Evolutionary conservation across 1,139 yeast species (phyloP).

Genomic region (Kazachstania sp.): DNA sequence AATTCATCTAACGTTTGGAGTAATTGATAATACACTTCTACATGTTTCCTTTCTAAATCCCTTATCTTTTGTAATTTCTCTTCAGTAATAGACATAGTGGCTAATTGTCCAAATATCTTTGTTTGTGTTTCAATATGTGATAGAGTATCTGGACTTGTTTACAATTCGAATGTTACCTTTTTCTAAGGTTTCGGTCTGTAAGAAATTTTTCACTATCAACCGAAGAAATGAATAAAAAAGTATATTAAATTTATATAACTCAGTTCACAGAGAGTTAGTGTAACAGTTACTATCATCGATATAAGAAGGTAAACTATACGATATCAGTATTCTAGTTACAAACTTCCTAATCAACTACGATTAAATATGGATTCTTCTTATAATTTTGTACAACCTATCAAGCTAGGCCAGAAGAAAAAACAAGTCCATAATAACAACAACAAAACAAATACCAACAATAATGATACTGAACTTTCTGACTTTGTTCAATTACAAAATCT

Average conservation of each 20-base stretch:
- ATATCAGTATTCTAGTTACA: not conserved
- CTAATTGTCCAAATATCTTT: too few species aligned
- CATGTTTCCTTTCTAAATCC: constrained; percentile 23
- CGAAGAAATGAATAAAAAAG: not conserved
- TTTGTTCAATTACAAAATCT: not conserved
- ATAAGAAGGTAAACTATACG: too few species aligned
- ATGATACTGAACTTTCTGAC: not conserved
- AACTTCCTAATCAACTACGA: too few species aligned
- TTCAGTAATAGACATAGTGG: not conserved
- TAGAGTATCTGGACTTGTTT: too few species aligned
- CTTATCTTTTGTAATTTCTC: constrained; percentile 10
- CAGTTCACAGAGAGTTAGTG: too few species aligned
- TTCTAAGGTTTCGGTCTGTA: not conserved
- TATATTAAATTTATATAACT: too few species aligned
- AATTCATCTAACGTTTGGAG: constrained; percentile 20
- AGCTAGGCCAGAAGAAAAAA: constrained; percentile 8
- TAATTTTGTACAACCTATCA: constrained; percentile 15
- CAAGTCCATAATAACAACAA: not conserved
- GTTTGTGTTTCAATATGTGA: too few species aligned
- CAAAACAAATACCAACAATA: not conserved
- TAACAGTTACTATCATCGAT: too few species aligned
- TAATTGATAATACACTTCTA: constrained; percentile 17
- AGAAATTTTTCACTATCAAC: not conserved
- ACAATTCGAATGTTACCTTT: too few species aligned
- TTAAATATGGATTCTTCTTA: constrained; percentile 8